Evolutionary conservation across 2,329 filamentous ascomycete species (phyloP), one percentile per base, ranked within the genome.

Genomic region (Calonectria fujianensis): DNA sequence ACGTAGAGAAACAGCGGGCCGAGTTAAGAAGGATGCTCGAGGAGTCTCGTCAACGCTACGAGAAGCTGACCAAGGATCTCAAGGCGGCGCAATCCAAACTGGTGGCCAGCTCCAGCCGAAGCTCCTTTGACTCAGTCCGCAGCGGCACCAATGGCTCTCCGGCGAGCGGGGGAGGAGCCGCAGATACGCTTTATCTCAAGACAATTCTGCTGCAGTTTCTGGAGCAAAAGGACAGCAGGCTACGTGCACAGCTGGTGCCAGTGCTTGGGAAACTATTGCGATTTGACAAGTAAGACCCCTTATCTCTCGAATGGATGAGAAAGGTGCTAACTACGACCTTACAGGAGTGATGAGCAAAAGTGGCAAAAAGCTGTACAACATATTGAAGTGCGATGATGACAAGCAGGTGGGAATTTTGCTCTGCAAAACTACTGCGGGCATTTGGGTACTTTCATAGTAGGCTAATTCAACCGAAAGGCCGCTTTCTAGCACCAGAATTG

Each of bases 161-260:
- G 59, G 78, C 78, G n/a, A 74, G 72, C 41, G 78, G 80, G 4
- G 74, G 72, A 6, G 81, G 79, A 24, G 75, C 81, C 18, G 82
- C 86, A 7, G 91, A 93, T 74, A 87, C 88, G 48, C 89, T 92
- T 75, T 96, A 97, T 81, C 85, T 96, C 70, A 96, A 96, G 88
- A 96, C 94, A 11, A 94, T 96, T 70, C 84, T 97, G 79, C 85
- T 97, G 77, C 94, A 96, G 84, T 96, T 96, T 83, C 84, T 97
- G 77, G 94, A 96, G 87, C 93, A 95, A 78, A 95, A 92, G 86
- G 94, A 96, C 82, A 94, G 93, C 83, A 94, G 91, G 86, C 87
- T 95, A 79, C 91, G 95, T 80, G 89, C 92, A 76, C 94, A 95
- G 87, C 88, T 96, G 77, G 93, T 97, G 71, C 94, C 94, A 0